phyloP scores from a whole-genome alignment of 1,139 yeast genomes.

The Scheffersomyces parashehatae region DNA sequence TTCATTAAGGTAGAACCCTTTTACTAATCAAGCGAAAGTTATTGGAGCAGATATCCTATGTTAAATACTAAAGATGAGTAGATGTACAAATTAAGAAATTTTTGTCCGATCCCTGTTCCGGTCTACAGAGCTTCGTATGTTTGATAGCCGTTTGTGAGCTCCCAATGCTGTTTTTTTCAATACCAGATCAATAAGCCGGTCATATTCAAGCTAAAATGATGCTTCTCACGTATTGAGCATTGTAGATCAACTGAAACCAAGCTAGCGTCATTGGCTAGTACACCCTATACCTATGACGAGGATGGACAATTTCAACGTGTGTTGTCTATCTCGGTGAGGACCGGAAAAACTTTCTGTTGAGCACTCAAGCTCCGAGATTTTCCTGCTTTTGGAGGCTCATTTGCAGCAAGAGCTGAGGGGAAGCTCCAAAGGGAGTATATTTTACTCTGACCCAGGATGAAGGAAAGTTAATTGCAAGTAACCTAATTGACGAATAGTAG shows the following conservation, averaged over 20 bases:
- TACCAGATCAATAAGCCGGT: no score
- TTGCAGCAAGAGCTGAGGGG: neutral
- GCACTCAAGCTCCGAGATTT: neutral
- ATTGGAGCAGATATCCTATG: neutral
- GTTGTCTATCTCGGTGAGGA: neutral
- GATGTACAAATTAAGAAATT: neutral
- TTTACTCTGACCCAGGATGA: no score
- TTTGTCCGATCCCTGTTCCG: neutral
- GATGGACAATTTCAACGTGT: neutral
- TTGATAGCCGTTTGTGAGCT: neutral
- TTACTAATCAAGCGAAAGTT: neutral
- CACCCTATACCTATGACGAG: neutral
- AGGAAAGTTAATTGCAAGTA: no score
- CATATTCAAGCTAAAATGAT: neutral
- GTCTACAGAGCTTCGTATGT: neutral
- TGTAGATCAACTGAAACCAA: neutral
- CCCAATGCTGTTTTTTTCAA: no score
- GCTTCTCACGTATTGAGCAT: neutral
- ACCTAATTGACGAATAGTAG: neutral
- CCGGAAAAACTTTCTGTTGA: conserved; percentile 1
- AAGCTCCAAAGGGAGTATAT: neutral
- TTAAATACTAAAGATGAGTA: neutral
- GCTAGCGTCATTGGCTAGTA: neutral
- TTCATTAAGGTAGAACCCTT: neutral
- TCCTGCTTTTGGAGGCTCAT: neutral